These are phyloP conservation scores for Filobasidium floriforme DNA, from an alignment of 768 basidiomycete genomes.

Conservation along the genomic window DNA sequence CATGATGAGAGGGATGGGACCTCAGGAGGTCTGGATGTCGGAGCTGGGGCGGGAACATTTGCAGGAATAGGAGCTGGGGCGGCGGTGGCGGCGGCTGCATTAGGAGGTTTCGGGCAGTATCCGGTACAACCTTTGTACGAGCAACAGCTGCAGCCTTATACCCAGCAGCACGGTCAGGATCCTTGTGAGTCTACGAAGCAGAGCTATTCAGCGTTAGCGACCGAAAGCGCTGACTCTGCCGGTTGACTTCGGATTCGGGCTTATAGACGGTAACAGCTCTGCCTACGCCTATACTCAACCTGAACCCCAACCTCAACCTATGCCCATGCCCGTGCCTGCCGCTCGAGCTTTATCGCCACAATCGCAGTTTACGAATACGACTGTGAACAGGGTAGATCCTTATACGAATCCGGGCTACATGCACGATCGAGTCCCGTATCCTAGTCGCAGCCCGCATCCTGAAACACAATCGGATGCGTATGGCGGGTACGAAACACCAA, in stretches of 20 bases:
- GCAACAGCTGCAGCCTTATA: background rate
- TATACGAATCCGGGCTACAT: background rate
- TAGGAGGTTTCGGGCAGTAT: background rate
- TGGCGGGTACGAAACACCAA: conserved; percentile 3
- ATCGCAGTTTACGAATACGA: background rate
- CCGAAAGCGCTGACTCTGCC: background rate
- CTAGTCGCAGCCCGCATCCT: background rate
- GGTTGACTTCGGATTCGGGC: background rate
- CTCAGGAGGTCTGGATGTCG: background rate
- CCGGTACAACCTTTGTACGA: background rate
- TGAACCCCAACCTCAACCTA: background rate
- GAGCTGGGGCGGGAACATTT: background rate
- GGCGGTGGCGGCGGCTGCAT: background rate
- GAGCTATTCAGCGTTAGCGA: background rate
- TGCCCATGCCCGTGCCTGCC: background rate
- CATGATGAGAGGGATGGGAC: background rate
- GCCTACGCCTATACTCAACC: background rate
- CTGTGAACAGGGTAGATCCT: background rate
- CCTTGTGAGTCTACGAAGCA: background rate
- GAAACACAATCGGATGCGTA: background rate
- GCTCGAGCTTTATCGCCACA: background rate
- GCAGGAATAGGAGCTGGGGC: background rate
- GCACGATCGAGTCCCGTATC: background rate
- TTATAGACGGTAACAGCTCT: background rate
- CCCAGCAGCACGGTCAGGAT: background rate